Evolutionary conservation across 2,329 filamentous ascomycete genomes (phyloP).

Genomic region (Pyrenophora seminiperda): DNA sequence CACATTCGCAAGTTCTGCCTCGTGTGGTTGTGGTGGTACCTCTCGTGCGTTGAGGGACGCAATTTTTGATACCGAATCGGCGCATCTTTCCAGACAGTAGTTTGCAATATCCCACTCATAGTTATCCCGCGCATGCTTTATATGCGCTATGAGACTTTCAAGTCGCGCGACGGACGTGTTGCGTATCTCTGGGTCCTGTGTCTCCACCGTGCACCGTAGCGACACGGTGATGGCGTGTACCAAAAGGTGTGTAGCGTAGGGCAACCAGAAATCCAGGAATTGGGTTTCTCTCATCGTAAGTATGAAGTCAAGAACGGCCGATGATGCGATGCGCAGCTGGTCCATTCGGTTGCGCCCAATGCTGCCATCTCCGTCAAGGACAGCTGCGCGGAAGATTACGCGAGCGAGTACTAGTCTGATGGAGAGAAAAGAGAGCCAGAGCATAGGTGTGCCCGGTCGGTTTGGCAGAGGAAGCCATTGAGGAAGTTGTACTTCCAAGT

Average conservation of each 20-base stretch:
- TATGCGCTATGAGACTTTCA: conserved; percentile 54
- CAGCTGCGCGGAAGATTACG: conserved; percentile 40
- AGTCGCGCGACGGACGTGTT: conserved; percentile 55
- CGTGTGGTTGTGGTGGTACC: conserved; percentile 24
- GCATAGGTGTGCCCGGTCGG: conserved; percentile 42
- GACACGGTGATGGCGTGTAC: conserved; percentile 61
- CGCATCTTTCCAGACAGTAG: conserved; percentile 56
- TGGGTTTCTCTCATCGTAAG: conserved; percentile 54
- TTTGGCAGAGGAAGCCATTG: conserved; percentile 39
- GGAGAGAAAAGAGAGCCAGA: conserved; percentile 51
- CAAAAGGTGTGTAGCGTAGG: conserved; percentile 57
- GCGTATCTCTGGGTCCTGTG: conserved; percentile 53
- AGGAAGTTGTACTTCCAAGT: conserved; percentile 43
- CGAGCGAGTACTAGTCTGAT: conserved; percentile 49
- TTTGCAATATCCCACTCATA: conserved; percentile 62
- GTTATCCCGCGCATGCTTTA: conserved; percentile 55
- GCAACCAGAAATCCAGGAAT: conserved; percentile 60
- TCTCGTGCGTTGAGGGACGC: conserved; percentile 35
- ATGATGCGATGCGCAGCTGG: conserved; percentile 57
- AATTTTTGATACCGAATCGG: conserved; percentile 46
- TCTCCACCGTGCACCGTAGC: conserved; percentile 59
- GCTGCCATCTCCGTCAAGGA: conserved; percentile 32
- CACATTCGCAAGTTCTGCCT: conserved; percentile 23
- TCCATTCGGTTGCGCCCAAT: conserved; percentile 44
- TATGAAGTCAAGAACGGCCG: conserved; percentile 57